Percentiles rank a stretch among this genome's conserved stretches.
phyloP scores from a whole-genome alignment of 768 basidiomycete genomes.

The Trametes cubensis region DNA sequence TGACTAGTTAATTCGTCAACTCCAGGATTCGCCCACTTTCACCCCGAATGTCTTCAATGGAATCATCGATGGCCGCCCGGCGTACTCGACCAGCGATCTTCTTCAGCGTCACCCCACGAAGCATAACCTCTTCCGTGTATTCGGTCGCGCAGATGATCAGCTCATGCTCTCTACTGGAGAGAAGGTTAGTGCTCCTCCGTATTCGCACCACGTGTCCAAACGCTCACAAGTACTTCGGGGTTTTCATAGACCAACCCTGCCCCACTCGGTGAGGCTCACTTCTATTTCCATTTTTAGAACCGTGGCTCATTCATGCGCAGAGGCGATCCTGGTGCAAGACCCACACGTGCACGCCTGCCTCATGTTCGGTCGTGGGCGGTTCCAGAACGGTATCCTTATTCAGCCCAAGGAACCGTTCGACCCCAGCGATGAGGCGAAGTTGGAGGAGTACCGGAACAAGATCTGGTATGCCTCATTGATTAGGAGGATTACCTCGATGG shows the following conservation, averaged over 20 bases:
- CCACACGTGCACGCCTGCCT: constrained; percentile 37
- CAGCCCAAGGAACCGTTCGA: constrained; percentile 41
- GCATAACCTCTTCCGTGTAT: constrained; percentile 41
- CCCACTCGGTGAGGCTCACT: constrained; percentile 35
- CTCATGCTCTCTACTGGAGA: constrained; percentile 48
- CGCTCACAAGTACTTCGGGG: background rate
- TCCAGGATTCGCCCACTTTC: constrained; percentile 18
- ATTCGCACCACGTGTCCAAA: background rate
- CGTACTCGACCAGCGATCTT: constrained; percentile 46
- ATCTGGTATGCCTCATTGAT: constrained; percentile 35
- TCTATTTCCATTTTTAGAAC: background rate
- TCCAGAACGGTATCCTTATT: constrained; percentile 45
- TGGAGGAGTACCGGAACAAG: constrained; percentile 38
- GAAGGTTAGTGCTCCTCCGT: constrained; percentile 37
- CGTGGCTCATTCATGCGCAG: constrained; percentile 23
- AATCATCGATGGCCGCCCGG: constrained; percentile 34
- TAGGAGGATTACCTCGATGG: too few relatives aligned
- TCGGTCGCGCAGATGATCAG: constrained; percentile 50
- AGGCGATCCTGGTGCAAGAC: constrained; percentile 40
- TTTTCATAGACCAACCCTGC: constrained; percentile 40
- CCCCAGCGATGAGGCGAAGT: constrained; percentile 31
- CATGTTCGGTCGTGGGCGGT: constrained; percentile 46
- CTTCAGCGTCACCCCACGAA: constrained; percentile 46
- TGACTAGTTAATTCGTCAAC: background rate
- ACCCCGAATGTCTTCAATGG: constrained; percentile 24